phyloP scores from a whole-genome alignment of 202 grass and related monocot genomes.

The Dendrocalamus latiflorus region DNA sequence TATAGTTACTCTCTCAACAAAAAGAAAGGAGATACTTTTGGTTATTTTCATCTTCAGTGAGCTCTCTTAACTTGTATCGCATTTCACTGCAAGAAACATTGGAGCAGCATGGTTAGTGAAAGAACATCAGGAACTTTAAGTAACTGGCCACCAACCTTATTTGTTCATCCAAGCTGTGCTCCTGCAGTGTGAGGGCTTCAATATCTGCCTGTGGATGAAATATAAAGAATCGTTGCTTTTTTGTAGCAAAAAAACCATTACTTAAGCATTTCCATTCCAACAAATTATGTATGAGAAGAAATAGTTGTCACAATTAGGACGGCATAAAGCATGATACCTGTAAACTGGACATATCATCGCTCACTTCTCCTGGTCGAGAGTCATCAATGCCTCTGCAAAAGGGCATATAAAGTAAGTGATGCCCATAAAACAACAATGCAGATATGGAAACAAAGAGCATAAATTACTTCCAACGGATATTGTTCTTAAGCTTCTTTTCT shows the following conservation, averaged over 20 bases:
- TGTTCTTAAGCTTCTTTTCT: slow-evolving; percentile 91
- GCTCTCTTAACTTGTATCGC: slow-evolving; percentile 55
- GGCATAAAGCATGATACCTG: slow-evolving; percentile 35
- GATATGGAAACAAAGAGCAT: background rate
- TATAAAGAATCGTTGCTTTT: slow-evolving; percentile 2
- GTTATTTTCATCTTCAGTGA: slow-evolving; percentile 81
- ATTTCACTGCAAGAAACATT: slow-evolving; percentile 57
- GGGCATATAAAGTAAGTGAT: slow-evolving; percentile 21
- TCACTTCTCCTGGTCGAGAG: slow-evolving; percentile 54
- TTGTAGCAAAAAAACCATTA: background rate
- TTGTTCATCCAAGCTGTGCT: slow-evolving; percentile 55
- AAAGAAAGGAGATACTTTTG: slow-evolving; percentile 33
- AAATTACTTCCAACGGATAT: slow-evolving; percentile 85
- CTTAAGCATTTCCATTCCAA: slow-evolving; percentile 3
- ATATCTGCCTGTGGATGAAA: slow-evolving; percentile 66
- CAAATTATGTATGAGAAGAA: slow-evolving; percentile 2
- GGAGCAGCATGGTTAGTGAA: slow-evolving; percentile 21
- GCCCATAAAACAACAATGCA: background rate
- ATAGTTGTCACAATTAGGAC: background rate
- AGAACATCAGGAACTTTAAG: background rate
- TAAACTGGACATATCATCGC: slow-evolving; percentile 60
- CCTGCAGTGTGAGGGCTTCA: slow-evolving; percentile 64
- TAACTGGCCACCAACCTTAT: slow-evolving; percentile 56
- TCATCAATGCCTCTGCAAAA: slow-evolving; percentile 59
- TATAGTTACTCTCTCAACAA: background rate